These are phyloP conservation scores for Dictyostelium intermedium DNA, from an alignment of 78 protist genomes.

Conservation along the genomic window DNA sequence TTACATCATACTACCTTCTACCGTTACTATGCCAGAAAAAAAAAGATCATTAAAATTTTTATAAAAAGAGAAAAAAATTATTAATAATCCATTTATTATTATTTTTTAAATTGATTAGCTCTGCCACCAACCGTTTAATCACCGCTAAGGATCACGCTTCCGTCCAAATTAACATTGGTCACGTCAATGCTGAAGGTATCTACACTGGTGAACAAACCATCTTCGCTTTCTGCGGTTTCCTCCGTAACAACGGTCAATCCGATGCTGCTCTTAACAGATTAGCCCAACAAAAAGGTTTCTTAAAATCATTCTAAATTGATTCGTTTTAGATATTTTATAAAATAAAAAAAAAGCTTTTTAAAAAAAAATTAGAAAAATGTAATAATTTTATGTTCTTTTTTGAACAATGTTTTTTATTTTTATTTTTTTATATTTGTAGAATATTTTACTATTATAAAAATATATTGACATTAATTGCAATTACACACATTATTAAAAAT, in stretches of 20 bases:
- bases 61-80: not conserved
- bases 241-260: conserved; percentile 86
- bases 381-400: not conserved
- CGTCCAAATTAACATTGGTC: conserved; percentile 96
- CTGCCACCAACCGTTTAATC: conserved; percentile 93
- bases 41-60: not conserved
- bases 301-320: conserved; percentile 68
- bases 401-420: not conserved
- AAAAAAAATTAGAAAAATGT: not conserved
- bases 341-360: not conserved
- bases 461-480: too few relatives aligned
- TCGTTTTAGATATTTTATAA: not conserved
- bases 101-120: conserved; percentile 65
- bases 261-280: conserved; percentile 89
- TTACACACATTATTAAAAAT: too few relatives aligned
- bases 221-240: conserved; percentile 89
- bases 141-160: conserved; percentile 96
- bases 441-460: too few relatives aligned
- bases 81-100: not conserved
- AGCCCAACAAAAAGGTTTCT: conserved; percentile 82
- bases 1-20: too few relatives aligned
- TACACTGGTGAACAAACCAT: conserved; percentile 88
- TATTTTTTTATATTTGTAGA: too few relatives aligned
- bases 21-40: not conserved
- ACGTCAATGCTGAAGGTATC: conserved; percentile 91